Base-by-base conservation (phyloP, 2,329 filamentous ascomycete species). In the Beauveria sp. region DNA sequence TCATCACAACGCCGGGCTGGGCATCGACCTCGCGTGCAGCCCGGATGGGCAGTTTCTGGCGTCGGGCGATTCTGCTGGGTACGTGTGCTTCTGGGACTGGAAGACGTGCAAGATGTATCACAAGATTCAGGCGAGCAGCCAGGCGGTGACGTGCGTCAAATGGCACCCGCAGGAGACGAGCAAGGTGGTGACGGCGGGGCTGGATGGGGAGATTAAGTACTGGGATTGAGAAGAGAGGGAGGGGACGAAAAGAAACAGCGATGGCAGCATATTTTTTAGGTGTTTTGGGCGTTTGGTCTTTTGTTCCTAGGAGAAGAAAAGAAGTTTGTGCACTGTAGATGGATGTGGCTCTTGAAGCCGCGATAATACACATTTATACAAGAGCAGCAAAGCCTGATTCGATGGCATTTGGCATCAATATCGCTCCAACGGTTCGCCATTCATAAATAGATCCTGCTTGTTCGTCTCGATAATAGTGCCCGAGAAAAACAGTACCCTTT, bases 21-120 rank as follows among this genome's bases (percentile, higher is more conserved):
- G 89, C 2, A 91, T 98, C 65, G 95, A 96, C 69, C 82, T 99
- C 56, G 87, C 89, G 58, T 89, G 96, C 71, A 91, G 87, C 69
- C 91, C 93, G 1, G 95, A 98, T 72, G 95, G 95, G 0, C 91
- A 96, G 71, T 96, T 97, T 73, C 80, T 99, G 60, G 88, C 87
- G 22, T 90, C 85, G 20, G 95, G 95, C 64, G 95, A 99, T 74
- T 90, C 86, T 57, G 91, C 85, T 18, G 95, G 96, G 42, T 97
- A 85, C 70, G 86, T 96, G 53, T 96, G 90, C 76, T 97, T 98
- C 77, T 99, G 93, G 91, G 95, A 98, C 76, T 99, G 93, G 91
- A 99, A 99, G 84, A 97, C 92, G 45, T 96, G 93, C 75, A 98
- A 97, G 78, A 93, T 99, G 92, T 96, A 91, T 76, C 91, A 96